phyloP scores from a whole-genome alignment of 2,329 filamentous ascomycete genomes.

The Pestalotiopsis sp. region DNA sequence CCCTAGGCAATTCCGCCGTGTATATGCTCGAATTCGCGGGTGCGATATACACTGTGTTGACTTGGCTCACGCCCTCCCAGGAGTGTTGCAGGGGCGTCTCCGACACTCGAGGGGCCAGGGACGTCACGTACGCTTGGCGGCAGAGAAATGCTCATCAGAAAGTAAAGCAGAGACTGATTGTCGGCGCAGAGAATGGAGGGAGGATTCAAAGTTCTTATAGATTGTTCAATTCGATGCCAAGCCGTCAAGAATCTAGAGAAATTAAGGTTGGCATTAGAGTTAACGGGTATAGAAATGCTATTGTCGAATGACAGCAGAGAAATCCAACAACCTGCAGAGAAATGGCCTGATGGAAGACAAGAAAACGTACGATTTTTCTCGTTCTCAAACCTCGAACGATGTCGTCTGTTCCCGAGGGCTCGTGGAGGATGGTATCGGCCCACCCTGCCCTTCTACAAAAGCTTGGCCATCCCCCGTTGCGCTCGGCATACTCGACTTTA shows the following conservation, averaged over 20 bases:
- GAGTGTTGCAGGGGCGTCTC: not conserved
- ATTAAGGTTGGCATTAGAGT: conserved; percentile 11
- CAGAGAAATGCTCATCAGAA: not conserved
- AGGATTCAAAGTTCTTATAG: not conserved
- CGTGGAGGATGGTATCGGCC: not conserved
- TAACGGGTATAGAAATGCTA: not conserved
- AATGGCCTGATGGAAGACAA: conserved; percentile 11
- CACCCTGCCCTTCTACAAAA: not conserved
- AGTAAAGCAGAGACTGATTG: not conserved
- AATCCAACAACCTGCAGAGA: conserved; percentile 7
- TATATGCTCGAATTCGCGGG: not conserved
- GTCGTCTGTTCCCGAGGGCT: conserved; percentile 4
- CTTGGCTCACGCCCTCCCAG: not conserved
- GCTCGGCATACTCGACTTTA: not conserved
- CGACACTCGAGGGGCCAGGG: not conserved
- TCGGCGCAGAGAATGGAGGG: not conserved
- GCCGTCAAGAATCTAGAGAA: not conserved
- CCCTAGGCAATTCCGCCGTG: not conserved
- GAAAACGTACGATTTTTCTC: conserved; percentile 16
- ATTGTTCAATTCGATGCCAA: not conserved
- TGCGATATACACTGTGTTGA: not conserved
- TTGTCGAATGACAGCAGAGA: conserved; percentile 9
- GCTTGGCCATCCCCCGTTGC: not conserved
- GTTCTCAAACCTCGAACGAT: conserved; percentile 12
- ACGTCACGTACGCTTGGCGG: not conserved